Conservation (phyloP, 2,329 filamentous ascomycete genomes). For the Fusarium miscanthi region DNA sequence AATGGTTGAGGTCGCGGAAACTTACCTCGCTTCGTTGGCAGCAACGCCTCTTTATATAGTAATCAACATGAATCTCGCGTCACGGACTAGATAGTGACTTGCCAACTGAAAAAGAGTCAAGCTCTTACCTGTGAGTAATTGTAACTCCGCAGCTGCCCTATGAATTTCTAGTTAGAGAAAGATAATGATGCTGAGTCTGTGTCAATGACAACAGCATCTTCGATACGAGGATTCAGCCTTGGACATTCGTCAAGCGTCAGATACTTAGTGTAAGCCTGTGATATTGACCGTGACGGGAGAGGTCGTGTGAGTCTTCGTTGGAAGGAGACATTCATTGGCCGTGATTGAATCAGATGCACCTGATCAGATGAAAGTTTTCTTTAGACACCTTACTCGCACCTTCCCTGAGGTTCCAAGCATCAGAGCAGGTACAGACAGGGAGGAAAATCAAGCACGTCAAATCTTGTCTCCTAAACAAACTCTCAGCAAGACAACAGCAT, state of each 20-base stretch:
- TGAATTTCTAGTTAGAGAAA: neutral
- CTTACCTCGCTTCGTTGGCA: neutral
- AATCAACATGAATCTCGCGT: too few species aligned
- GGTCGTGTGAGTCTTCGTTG: neutral
- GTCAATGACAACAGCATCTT: neutral
- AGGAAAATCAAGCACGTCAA: too few species aligned
- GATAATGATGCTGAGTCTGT: neutral
- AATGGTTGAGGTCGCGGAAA: neutral
- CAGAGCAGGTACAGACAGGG: neutral
- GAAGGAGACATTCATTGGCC: neutral
- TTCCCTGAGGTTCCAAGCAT: neutral
- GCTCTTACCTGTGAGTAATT: too few species aligned
- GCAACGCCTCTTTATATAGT: neutral
- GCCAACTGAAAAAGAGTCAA: neutral
- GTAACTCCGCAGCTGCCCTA: neutral
- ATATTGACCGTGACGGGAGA: neutral
- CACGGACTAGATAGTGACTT: neutral
- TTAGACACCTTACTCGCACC: neutral
- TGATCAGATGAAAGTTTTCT: neutral
- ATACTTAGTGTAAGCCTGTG: neutral
- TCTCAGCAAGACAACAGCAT: neutral
- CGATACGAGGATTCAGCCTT: neutral
- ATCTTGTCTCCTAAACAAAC: neutral
- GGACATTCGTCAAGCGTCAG: neutral
- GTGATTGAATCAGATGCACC: neutral